Evolutionary conservation across 2,329 filamentous ascomycete genomes (phyloP).

Genomic region (Allantophomopsis cytisporea): DNA sequence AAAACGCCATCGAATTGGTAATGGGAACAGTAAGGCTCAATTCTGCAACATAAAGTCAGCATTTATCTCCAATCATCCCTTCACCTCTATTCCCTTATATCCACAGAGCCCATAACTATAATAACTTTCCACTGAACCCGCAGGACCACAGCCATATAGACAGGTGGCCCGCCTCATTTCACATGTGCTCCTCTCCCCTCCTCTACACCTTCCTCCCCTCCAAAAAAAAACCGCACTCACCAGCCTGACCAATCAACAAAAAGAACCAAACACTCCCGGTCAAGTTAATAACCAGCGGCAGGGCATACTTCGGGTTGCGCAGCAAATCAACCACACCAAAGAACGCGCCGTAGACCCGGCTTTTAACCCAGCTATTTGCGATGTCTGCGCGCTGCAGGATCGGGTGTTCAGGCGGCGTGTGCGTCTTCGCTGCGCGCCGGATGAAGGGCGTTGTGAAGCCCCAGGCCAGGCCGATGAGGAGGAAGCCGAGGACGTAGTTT

Average conservation of each 20-base stretch:
- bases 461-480: slow-evolving; percentile 86
- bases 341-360: slow-evolving; percentile 48
- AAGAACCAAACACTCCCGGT: slow-evolving; percentile 97
- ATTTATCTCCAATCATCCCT: background rate
- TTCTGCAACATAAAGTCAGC: slow-evolving; percentile 35
- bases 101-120: too few relatives aligned
- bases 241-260: slow-evolving; percentile 79
- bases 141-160: too few relatives aligned
- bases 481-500: slow-evolving; percentile 80
- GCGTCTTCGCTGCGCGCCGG: slow-evolving; percentile 66
- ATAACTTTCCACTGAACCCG: too few relatives aligned
- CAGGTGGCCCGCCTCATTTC: background rate
- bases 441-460: slow-evolving; percentile 90
- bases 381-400: slow-evolving; percentile 36
- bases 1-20: slow-evolving; percentile 83
- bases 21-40: slow-evolving; percentile 88
- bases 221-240: slow-evolving; percentile 32
- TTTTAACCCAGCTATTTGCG: slow-evolving; percentile 43
- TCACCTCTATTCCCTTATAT: background rate
- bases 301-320: slow-evolving; percentile 67
- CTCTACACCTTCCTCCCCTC: background rate
- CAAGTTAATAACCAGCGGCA: slow-evolving; percentile 76
- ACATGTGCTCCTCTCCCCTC: background rate
- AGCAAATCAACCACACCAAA: slow-evolving; percentile 71
- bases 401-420: slow-evolving; percentile 48